Base-by-base conservation (phyloP, 495 filamentous ascomycete species). In the Chaetomium cochliodes region DNA sequence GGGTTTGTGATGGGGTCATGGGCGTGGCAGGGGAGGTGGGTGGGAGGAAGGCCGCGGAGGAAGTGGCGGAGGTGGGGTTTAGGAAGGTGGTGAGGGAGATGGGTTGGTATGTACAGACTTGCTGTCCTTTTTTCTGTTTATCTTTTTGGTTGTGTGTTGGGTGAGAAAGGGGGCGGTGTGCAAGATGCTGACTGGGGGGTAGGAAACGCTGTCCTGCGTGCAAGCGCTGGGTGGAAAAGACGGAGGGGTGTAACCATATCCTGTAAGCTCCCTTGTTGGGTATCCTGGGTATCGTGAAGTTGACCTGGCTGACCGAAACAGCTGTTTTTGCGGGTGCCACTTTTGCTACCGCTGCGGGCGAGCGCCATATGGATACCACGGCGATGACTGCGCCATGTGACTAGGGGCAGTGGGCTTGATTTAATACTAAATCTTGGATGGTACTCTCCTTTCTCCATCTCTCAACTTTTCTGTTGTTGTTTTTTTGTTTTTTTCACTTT, bases 341-440 rank as follows among this genome's bases (percentile, higher is more conserved):
- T 72, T 62, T 22, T 72, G 70, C 26, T 72, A 72, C 28, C 58
- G 62, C n/a, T 72, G 70, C 42, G 70, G 66, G 9, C 52, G 56
- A 52, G 49, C 53, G 5, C 66, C 63, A 1, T 68, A 50, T n/a
- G 56, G 28, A 7, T 60, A 58, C 22, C 66, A 70, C 37, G 55
- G 56, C 5, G 22, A 15, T 3, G 22, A 15, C 1, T 67, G 65
- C 20, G 60, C 30, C 4, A 64, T 66, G 60, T 67, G 60, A 65
- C 8, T 12, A 37, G 33, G 33, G 33, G 33, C 9, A 5, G 33
- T 11, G 16, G 44, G 13, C 3, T 16, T 44, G 41, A 44, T 18
- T 3, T 44, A 11, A 18, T 3, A 16, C 41, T 5, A 15, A 15
- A 18, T 44, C 13, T 12, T 9, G 16, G 41, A 44, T 44, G 41